Base-by-base conservation (phyloP, 192 early-diverging fungal genomes). In the Lobosporangium transversale region DNA sequence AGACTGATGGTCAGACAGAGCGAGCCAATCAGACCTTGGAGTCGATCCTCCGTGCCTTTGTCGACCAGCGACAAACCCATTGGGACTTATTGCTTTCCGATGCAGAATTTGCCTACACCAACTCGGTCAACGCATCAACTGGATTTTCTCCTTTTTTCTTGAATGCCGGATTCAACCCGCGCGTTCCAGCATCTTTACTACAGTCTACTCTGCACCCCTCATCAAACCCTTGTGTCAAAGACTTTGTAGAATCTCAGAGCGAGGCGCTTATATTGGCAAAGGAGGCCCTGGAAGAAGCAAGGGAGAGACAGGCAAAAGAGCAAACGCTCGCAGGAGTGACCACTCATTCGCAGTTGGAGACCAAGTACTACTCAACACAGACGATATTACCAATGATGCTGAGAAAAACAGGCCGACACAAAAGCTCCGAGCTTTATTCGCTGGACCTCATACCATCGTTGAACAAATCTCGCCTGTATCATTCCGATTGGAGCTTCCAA, bases 81-180 rank as follows among this genome's bases (percentile, higher is more conserved):
- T n/a, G n/a, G n/a, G n/a, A 51, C 9, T 17, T 57, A 2, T 55
- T 70, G 20, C 65, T 89, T 2, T 66, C 79, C 0, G 36, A 66
- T 0, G 75, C 78, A 0, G 84, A 87, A 51, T 85, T 87, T 55
- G 79, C 85, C 0, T 88, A 85, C 80, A 91, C 89, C 53, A 81
- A 88, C 47, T 32, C 83, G 7, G 30, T 55, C 17, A 37, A 76
- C 32, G 36, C 64, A 2, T 47, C 62, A 3, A 85, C 79, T 20
- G 63, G 56, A 14, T 47, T 42, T 42, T 42, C 40, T 17, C 40
- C 40, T 42, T 42, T 42, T 17, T 42, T 42, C 40, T 42, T 42
- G 40, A 42, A 42, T 17, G 9, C 9, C 17, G 40, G 40, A 12
- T 42, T 42, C 40, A 9, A 42, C 40, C 40, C 40, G 9, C 40